Percentiles rank a stretch among this genome's conserved stretches.
Evolutionary conservation across 768 basidiomycete genomes (phyloP).

Genomic region (Rhizopogon vesiculosus): DNA sequence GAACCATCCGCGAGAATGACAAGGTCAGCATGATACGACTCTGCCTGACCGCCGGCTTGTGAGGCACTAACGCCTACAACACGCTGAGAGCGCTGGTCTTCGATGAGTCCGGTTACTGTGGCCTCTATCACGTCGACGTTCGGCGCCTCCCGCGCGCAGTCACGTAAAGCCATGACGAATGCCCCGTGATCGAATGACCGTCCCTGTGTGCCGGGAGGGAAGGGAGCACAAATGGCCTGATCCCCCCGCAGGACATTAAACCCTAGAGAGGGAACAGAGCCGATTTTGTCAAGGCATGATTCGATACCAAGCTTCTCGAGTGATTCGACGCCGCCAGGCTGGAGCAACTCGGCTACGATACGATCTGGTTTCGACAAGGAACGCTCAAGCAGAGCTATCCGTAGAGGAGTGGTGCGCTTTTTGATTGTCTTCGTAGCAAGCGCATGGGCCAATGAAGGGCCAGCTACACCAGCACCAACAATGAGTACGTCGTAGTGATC

Average conservation of each 20-base stretch:
- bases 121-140: conserved; percentile 79
- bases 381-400: conserved; percentile 78
- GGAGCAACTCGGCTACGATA: conserved; percentile 91
- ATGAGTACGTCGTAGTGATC: conserved; percentile 65
- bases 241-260: conserved; percentile 68
- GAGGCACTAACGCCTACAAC: conserved; percentile 62
- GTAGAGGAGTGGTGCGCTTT: conserved; percentile 44
- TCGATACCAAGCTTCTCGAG: conserved; percentile 69
- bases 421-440: conserved; percentile 48
- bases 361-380: conserved; percentile 88
- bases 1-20: conserved; percentile 88
- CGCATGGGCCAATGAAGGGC: conserved; percentile 74
- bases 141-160: conserved; percentile 44
- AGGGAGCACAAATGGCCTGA: conserved; percentile 74
- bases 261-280: conserved; percentile 69
- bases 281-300: conserved; percentile 72
- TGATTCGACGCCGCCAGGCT: conserved; percentile 79
- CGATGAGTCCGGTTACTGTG: conserved; percentile 64
- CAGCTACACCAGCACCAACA: conserved; percentile 86
- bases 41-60: conserved; percentile 33
- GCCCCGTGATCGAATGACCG: conserved; percentile 86
- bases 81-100: conserved; percentile 39
- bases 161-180: conserved; percentile 73
- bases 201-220: conserved; percentile 62
- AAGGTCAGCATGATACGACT: conserved; percentile 59